Base-by-base conservation (phyloP, 2,329 filamentous ascomycete genomes). In the Chaetomium globosum region DNA sequence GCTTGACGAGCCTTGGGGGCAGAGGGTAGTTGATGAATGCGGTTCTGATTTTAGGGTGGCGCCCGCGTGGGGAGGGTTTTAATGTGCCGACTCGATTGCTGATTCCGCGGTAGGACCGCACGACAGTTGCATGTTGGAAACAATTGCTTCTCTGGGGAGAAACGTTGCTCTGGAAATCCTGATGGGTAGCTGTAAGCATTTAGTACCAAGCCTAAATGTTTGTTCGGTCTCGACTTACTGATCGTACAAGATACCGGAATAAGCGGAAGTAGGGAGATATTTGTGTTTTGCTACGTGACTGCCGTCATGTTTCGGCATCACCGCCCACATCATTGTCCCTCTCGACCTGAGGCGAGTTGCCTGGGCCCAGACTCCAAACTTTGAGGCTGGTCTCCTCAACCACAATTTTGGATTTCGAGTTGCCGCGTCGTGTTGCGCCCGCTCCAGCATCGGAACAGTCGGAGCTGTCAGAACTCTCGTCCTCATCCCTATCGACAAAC, bases 1-100 rank as follows among this genome's bases (percentile, higher is more conserved):
- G 19, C 67, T 91, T 48, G 86, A 88, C 73, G 77, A 77, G 64
- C 70, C 71, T 30, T 87, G 84, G 84, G 65, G 63, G 4, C 60
- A 64, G 51, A 5, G 16, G 26, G 53, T 51, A 9, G 56, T 62
- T 26, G 78, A 69, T 69, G 74, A 70, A 30, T 71, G 23, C 10
- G 23, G 64, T 26, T 70, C 60, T 3, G 59, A n/a, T 9, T 4
- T 2, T 1, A 58, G 65, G 56, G 66, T 53, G 66, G 39, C 61
- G 48, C 59, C 30, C 5, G 12, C 9, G 1, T 63, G 33, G 64
- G 53, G 31, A 49, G 56, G 31, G 52, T 21, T 43, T 13, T 21
- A 31, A 1, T 33, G 21, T 46, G 54, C 13, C 5, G 23, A 9
- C 23, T 0, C 46, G 23, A 56, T 49, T 10, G 21, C 21, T 12